A percentile compares a stretch with the other conserved stretches of the same genome.
Evolutionary conservation across 345 rosid species (phyloP).

Genomic region (Orychophragmus violaceus): DNA sequence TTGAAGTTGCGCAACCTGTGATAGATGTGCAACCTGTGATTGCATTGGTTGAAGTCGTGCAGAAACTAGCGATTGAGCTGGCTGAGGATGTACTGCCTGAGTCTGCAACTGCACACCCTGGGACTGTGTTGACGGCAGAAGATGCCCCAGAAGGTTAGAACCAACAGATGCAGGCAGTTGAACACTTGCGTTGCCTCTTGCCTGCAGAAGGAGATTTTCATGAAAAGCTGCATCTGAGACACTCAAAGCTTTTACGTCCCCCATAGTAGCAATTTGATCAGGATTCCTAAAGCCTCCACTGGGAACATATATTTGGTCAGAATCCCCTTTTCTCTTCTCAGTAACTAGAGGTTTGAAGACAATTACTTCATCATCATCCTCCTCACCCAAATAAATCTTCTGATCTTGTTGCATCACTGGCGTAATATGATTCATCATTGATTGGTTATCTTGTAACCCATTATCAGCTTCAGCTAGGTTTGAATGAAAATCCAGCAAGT

Average conservation of each 20-base stretch:
- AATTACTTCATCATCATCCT: constrained; percentile 84
- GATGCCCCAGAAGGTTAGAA: constrained; percentile 15
- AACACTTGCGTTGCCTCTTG: constrained; percentile 35
- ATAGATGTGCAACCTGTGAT: constrained; percentile 26
- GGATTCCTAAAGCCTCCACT: constrained; percentile 44
- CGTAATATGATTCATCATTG: constrained; percentile 26
- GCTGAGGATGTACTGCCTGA: constrained; percentile 23
- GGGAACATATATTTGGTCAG: constrained; percentile 36
- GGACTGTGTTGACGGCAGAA: constrained; percentile 23
- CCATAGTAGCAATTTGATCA: constrained; percentile 32
- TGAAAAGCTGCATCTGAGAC: constrained; percentile 35
- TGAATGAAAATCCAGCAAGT: constrained; percentile 26
- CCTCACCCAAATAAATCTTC: constrained; percentile 46
- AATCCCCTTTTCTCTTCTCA: constrained; percentile 50
- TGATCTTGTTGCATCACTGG: constrained; percentile 33
- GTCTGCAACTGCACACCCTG: constrained; percentile 24
- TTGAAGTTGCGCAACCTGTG: constrained; percentile 32
- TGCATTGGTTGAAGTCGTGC: constrained; percentile 23
- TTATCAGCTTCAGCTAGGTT: constrained; percentile 27
- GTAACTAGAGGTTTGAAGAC: constrained; percentile 73
- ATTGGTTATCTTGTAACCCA: constrained; percentile 32
- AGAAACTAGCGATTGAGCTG: constrained; percentile 18
- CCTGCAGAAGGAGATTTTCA: constrained; percentile 39
- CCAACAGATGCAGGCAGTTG: constrained; percentile 41
- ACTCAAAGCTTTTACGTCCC: constrained; percentile 37